A percentile compares a stretch with the other conserved stretches of the same genome.
phyloP scores from a whole-genome alignment of 345 rosid genomes.

The Populus nigra region DNA sequence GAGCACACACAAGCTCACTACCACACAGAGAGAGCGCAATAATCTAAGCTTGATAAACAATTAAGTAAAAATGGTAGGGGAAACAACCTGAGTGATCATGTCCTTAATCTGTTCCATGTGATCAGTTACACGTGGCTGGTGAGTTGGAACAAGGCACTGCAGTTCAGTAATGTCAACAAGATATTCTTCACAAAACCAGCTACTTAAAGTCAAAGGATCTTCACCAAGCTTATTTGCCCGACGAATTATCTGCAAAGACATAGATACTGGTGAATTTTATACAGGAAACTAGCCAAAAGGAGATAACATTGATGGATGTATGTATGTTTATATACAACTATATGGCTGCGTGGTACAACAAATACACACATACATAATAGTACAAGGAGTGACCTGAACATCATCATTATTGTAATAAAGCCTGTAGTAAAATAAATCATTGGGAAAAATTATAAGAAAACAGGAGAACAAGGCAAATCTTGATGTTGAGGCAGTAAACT shows the following conservation, averaged over 20 bases:
- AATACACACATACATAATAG: not conserved
- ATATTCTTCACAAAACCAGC: conserved; percentile 70
- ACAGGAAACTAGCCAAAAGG: not conserved
- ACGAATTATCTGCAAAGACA: conserved; percentile 55
- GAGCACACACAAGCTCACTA: not conserved
- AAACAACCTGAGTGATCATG: conserved; percentile 59
- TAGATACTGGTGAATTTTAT: conserved; percentile 1
- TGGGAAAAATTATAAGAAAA: not conserved
- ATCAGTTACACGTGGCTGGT: conserved; percentile 70
- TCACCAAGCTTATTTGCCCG: conserved; percentile 63
- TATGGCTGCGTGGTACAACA: not conserved
- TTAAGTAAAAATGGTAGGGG: not conserved
- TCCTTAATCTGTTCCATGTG: conserved; percentile 75
- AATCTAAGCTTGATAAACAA: not conserved
- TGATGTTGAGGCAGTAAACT: not conserved
- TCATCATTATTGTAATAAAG: not conserved
- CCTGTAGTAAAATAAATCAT: not conserved
- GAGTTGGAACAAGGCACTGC: conserved; percentile 79
- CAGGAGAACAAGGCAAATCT: not conserved
- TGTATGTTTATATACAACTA: not conserved
- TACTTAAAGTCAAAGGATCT: conserved; percentile 59
- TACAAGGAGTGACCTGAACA: not conserved
- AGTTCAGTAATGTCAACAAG: conserved; percentile 63
- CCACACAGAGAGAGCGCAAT: not conserved
- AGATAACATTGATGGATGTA: not conserved